Conservation (phyloP, 768 basidiomycete species). For the Xerocomellus intermedius region DNA sequence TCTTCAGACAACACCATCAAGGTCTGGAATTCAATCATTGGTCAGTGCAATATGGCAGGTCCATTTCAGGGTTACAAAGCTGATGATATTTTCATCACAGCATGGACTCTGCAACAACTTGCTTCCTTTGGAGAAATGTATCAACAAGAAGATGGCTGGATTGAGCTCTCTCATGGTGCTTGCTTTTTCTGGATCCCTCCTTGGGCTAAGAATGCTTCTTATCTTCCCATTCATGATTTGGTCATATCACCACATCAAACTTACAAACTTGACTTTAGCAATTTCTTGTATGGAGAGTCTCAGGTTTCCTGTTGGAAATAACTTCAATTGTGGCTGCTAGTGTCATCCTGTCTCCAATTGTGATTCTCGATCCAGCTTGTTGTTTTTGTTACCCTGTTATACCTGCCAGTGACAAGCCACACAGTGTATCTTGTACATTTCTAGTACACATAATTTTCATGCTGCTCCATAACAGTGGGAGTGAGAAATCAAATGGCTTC, state of each 20-base stretch:
- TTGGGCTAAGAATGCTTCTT: slow-evolving; percentile 9
- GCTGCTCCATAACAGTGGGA: no score
- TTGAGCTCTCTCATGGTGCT: background rate
- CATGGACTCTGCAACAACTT: no score
- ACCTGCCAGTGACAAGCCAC: no score
- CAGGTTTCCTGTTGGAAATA: slow-evolving; percentile 14
- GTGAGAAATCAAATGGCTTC: no score
- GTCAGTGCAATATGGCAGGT: background rate
- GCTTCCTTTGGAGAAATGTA: no score
- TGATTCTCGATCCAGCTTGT: no score
- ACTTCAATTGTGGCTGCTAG: background rate
- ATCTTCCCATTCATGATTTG: slow-evolving; percentile 8
- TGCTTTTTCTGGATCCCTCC: slow-evolving; percentile 8
- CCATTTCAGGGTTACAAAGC: background rate
- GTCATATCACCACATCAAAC: slow-evolving; percentile 1
- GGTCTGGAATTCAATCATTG: background rate
- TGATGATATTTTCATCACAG: no score
- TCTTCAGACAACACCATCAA: background rate
- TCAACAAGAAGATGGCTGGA: slow-evolving; percentile 11
- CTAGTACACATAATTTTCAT: no score
- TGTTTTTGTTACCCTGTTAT: no score
- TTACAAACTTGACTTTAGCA: slow-evolving; percentile 1
- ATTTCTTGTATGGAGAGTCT: slow-evolving; percentile 9
- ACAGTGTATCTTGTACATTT: no score
- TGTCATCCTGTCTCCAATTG: no score